Conservation (phyloP, 2,329 filamentous ascomycete species). For the Verticillium isaacii region DNA sequence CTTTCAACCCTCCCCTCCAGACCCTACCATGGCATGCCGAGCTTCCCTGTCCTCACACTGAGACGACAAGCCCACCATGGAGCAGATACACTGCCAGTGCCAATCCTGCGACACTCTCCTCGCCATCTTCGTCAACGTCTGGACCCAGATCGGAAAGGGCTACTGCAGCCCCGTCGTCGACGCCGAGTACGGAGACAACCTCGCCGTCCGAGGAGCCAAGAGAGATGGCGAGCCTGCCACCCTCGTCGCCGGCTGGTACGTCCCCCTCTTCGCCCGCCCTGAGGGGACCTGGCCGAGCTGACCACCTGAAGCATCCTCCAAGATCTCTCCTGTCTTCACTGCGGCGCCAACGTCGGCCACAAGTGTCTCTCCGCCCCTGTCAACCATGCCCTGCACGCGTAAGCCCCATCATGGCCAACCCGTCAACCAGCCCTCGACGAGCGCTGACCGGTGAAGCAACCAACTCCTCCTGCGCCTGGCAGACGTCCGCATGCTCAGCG, state of each 20-base stretch:
- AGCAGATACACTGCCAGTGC: constrained; percentile 29
- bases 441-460: constrained; percentile 18
- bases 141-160: constrained; percentile 33
- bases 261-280: background rate
- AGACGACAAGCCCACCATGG: constrained; percentile 20
- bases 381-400: constrained; percentile 33
- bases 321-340: constrained; percentile 27
- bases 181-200: constrained; percentile 14
- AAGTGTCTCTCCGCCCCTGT: constrained; percentile 25
- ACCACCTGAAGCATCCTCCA: constrained; percentile 24
- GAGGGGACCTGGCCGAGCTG: background rate
- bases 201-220: constrained; percentile 18
- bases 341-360: constrained; percentile 25
- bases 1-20: background rate
- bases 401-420: constrained; percentile 7
- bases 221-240: constrained; percentile 26
- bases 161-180: constrained; percentile 31
- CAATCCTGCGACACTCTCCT: constrained; percentile 22
- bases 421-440: background rate
- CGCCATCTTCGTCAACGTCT: constrained; percentile 29
- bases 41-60: background rate
- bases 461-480: constrained; percentile 28
- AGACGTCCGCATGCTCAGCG: constrained; percentile 19
- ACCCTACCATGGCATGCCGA: background rate
- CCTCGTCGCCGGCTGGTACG: constrained; percentile 30